These are phyloP conservation scores for Hevea brasiliensis DNA, from an alignment of 345 rosid genomes.

Conservation along the genomic window DNA sequence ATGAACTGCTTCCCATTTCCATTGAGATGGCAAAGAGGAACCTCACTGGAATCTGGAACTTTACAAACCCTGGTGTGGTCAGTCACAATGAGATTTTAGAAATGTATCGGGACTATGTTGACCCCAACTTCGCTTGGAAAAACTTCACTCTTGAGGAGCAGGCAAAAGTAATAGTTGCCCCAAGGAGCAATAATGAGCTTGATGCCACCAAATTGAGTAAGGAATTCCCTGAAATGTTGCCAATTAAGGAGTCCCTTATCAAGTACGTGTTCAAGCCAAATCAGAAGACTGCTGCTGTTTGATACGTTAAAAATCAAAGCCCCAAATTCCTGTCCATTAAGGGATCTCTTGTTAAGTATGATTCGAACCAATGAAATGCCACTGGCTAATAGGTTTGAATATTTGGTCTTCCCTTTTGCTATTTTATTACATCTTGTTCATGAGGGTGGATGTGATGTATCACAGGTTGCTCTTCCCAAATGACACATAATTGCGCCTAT, in stretches of 20 bases:
- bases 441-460: conserved; percentile 20
- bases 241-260: conserved; percentile 79
- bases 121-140: conserved; percentile 73
- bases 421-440: conserved; percentile 26
- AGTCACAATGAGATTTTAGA: conserved; percentile 90
- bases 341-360: neutral
- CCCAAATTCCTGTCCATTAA: neutral
- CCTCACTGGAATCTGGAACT: conserved; percentile 89
- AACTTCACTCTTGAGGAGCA: conserved; percentile 90
- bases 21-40: conserved; percentile 94
- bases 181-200: conserved; percentile 93
- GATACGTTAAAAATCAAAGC: neutral
- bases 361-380: neutral
- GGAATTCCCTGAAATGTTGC: conserved; percentile 78
- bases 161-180: conserved; percentile 84
- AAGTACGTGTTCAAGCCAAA: conserved; percentile 80
- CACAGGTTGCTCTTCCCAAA: conserved; percentile 16
- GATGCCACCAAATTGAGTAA: conserved; percentile 68
- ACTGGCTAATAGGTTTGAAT: conserved; percentile 17
- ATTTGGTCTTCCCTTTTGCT: conserved; percentile 15
- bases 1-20: conserved; percentile 85
- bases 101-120: conserved; percentile 69
- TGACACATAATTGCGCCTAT: conserved; percentile 20
- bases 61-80: conserved; percentile 85
- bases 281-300: conserved; percentile 50